Base-by-base conservation (phyloP, 768 basidiomycete species). In the Termitomyces sp. region DNA sequence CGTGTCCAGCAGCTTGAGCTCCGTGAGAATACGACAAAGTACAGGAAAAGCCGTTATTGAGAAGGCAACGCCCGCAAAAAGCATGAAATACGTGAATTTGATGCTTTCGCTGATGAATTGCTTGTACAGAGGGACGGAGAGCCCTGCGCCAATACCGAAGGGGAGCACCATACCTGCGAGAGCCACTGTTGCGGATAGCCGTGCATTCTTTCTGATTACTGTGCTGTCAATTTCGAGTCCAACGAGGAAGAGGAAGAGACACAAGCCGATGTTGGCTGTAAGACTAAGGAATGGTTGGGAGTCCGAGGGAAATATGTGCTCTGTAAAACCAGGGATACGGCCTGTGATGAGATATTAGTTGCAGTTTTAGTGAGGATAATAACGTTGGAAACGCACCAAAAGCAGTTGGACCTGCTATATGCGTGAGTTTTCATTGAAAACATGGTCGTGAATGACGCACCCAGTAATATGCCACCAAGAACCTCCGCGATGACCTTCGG, bases 61-160 rank as follows among this genome's bases (percentile, higher is more conserved):
- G 74, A 87, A 94, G 0, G 94, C 93, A 22, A 95, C 93, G 15
- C 93, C 94, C 11, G 91, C 86, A 73, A 98, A 98, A 39, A 99
- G 84, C 83, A 97, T 86, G 72, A 98, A 98, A 69, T 96, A 80
- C 0, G 91, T 88, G 71, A 94, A 96, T 54, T 85, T 79, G 51
- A 88, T 79, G 48, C 73, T 76, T 1, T 75, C 71, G 67, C 88
- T 81, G 63, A 93, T 82, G 73, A 95, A 98, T 59, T 85, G 67
- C 12, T 75, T 72, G 75, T 94, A 98, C 7, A 97, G 68, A 0
- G 90, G 86, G 11, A 76, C 81, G 33, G 81, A 65, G 11, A 83
- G 69, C 0, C 79, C 88, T 0, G 88, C 81, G 0, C 96, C 96
- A 2, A 98, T 73, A 0, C 84, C 93, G 64, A 99, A 98, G 0